Conservation (phyloP, 1,284 basidiomycete species). For the Ganoderma boninense region DNA sequence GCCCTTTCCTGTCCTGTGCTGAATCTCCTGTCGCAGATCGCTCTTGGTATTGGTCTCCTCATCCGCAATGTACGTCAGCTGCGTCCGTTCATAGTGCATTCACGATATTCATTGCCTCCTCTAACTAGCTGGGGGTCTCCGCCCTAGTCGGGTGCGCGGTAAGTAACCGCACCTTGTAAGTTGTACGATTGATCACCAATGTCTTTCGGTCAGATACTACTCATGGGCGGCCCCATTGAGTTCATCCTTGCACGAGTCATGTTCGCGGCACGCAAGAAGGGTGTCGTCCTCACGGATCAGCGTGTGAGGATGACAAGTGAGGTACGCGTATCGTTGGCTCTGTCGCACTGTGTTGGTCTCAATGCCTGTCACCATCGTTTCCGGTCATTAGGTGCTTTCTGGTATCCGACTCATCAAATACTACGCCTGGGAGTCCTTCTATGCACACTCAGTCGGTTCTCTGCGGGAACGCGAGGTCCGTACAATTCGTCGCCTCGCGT, state of each 20-base stretch:
- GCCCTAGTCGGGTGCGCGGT: slow-evolving; percentile 78
- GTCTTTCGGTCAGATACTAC: slow-evolving; percentile 48
- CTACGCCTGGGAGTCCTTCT: slow-evolving; percentile 73
- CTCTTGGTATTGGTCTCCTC: slow-evolving; percentile 71
- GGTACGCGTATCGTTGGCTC: slow-evolving; percentile 37
- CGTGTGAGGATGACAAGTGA: slow-evolving; percentile 73
- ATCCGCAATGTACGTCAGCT: slow-evolving; percentile 57
- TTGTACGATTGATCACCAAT: neutral
- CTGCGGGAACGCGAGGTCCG: slow-evolving; percentile 62
- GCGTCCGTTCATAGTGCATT: neutral
- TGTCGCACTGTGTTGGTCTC: neutral
- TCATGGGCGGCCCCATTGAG: slow-evolving; percentile 72
- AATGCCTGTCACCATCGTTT: neutral
- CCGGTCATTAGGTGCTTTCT: slow-evolving; percentile 56
- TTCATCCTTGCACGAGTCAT: slow-evolving; percentile 68
- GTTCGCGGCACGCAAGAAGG: slow-evolving; percentile 69
- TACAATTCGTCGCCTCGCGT: slow-evolving; percentile 60
- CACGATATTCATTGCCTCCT: slow-evolving; percentile 21
- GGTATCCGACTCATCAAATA: slow-evolving; percentile 70
- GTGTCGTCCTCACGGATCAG: slow-evolving; percentile 78
- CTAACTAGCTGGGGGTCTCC: slow-evolving; percentile 67
- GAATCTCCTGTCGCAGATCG: slow-evolving; percentile 48
- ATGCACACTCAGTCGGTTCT: slow-evolving; percentile 57
- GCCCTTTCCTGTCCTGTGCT: neutral
- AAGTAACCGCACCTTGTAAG: slow-evolving; percentile 33